Conservation (phyloP, 106 monocot species). For the Apostasia ramifera region DNA sequence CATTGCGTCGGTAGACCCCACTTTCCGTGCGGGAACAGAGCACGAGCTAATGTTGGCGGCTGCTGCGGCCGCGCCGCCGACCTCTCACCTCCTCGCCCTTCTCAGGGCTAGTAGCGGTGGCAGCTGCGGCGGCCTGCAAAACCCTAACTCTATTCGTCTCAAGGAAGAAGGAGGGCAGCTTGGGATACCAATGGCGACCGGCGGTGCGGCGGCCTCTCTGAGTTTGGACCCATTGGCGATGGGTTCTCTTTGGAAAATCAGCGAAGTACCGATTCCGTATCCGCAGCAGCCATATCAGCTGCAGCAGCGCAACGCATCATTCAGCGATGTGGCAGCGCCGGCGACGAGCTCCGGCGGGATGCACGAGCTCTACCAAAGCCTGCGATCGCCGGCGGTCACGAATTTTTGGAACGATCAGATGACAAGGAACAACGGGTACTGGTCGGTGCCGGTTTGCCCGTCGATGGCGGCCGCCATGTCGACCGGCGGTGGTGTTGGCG, state of each 20-base stretch:
- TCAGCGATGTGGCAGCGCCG: constrained; percentile 18
- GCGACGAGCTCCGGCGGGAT: constrained; percentile 16
- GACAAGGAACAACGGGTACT: background rate
- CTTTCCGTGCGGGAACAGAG: constrained; percentile 5
- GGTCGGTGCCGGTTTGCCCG: background rate
- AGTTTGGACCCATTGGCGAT: constrained; percentile 14
- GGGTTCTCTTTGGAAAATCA: constrained; percentile 16
- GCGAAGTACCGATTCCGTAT: background rate
- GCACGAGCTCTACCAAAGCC: constrained; percentile 37
- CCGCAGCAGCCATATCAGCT: constrained; percentile 10
- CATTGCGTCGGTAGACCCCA: background rate
- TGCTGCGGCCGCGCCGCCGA: constrained; percentile 1
- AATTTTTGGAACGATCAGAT: constrained; percentile 7
- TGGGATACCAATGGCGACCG: background rate
- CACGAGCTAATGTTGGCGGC: background rate
- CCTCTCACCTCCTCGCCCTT: constrained; percentile 23
- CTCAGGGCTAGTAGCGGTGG: constrained; percentile 14
- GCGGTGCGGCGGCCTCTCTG: background rate
- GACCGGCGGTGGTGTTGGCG: background rate
- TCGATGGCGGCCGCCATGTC: background rate
- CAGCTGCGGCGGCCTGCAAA: background rate
- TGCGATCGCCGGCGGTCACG: constrained; percentile 5
- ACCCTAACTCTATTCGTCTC: constrained; percentile 6
- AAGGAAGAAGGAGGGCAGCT: constrained; percentile 17
- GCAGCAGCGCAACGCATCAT: constrained; percentile 6